phyloP scores from a whole-genome alignment of 1,284 basidiomycete genomes.

The Stereum hirsutum region DNA sequence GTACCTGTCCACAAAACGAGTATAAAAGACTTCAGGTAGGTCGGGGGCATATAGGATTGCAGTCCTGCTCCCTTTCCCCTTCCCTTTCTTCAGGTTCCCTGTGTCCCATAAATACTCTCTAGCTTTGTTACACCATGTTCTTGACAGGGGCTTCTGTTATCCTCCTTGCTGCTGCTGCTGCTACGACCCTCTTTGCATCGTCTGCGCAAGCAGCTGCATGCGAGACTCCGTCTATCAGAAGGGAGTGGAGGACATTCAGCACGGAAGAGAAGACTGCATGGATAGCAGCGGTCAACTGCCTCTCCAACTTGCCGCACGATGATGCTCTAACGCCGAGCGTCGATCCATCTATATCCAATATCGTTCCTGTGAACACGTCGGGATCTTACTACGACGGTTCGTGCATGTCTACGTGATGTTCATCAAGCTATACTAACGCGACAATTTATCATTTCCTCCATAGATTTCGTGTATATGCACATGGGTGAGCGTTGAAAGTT shows the following conservation, averaged over 20 bases:
- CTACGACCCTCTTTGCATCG: background rate
- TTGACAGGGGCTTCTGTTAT: background rate
- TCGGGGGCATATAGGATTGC: too few relatives aligned
- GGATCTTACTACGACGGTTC: slow-evolving; percentile 25
- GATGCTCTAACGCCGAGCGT: slow-evolving; percentile 17
- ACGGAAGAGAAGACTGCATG: background rate
- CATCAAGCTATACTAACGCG: background rate
- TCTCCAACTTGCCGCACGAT: slow-evolving; percentile 22
- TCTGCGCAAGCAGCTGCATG: background rate
- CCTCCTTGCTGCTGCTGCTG: background rate
- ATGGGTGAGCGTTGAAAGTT: slow-evolving; percentile 25
- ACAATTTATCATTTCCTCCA: too few relatives aligned
- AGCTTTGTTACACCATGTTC: background rate
- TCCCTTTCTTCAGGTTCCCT: background rate
- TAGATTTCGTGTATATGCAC: slow-evolving; percentile 28
- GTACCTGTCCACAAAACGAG: too few relatives aligned
- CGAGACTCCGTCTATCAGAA: slow-evolving; percentile 1
- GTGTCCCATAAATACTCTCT: too few relatives aligned
- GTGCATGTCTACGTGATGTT: background rate
- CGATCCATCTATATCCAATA: slow-evolving; percentile 17
- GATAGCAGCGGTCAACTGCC: slow-evolving; percentile 15
- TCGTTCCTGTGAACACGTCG: slow-evolving; percentile 21
- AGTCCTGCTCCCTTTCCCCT: background rate
- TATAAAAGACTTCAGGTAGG: too few relatives aligned
- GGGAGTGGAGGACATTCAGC: slow-evolving; percentile 1